Conservation (phyloP, 148 eudicot species). For the Euryodendron excelsum region DNA sequence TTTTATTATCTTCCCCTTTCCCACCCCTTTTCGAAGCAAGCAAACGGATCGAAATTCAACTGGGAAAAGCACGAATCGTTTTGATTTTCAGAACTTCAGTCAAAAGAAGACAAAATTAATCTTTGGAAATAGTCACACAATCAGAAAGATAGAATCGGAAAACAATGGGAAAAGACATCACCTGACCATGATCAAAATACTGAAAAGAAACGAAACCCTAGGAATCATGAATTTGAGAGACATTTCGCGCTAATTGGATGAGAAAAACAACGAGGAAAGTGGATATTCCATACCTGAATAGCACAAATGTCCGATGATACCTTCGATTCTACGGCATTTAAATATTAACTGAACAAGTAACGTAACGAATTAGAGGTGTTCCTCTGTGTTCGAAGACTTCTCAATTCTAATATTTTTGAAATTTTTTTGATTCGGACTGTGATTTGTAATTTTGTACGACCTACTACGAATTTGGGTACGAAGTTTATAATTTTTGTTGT, state of each 20-base stretch:
- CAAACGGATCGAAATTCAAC: not conserved
- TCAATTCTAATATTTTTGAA: too few relatives aligned
- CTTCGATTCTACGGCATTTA: not conserved
- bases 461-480: too few relatives aligned
- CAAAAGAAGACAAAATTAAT: not conserved
- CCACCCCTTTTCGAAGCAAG: not conserved
- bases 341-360: constrained; percentile 2
- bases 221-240: not conserved
- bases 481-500: too few relatives aligned
- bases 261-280: not conserved
- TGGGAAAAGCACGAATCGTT: not conserved
- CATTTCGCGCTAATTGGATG: not conserved
- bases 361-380: not conserved
- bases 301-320: not conserved
- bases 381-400: too few relatives aligned
- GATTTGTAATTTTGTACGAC: too few relatives aligned
- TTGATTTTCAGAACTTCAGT: not conserved
- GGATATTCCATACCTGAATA: not conserved
- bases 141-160: too few relatives aligned
- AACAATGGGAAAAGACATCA: too few relatives aligned
- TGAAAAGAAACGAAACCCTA: not conserved
- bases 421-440: too few relatives aligned
- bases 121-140: too few relatives aligned
- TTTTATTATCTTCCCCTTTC: not conserved
- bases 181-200: not conserved